Conservation (phyloP, 2,329 filamentous ascomycete genomes). For the Anisogramma anomala region DNA sequence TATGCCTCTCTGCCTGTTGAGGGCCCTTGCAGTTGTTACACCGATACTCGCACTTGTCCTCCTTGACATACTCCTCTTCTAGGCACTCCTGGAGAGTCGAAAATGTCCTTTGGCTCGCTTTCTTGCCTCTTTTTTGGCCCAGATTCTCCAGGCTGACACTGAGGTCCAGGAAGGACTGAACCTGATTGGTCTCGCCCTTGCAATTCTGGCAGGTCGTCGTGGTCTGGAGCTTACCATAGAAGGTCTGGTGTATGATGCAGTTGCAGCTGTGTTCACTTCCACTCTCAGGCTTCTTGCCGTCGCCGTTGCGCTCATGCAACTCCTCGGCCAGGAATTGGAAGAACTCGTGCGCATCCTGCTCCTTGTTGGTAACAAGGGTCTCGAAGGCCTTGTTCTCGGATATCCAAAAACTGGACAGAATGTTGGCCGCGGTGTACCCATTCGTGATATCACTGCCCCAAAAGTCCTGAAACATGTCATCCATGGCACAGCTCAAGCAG, state of each 20-base stretch:
- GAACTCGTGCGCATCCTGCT: slow-evolving; percentile 95
- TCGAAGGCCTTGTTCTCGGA: slow-evolving; percentile 62
- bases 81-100: slow-evolving; percentile 62
- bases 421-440: slow-evolving; percentile 80
- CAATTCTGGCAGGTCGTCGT: slow-evolving; percentile 87
- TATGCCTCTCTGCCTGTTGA: slow-evolving; percentile 71
- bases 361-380: slow-evolving; percentile 76
- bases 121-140: slow-evolving; percentile 52
- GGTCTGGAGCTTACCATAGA: slow-evolving; percentile 83
- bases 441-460: slow-evolving; percentile 67
- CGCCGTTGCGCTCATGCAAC: slow-evolving; percentile 71
- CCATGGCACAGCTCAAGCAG: slow-evolving; percentile 59
- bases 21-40: slow-evolving; percentile 69
- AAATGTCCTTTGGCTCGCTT: slow-evolving; percentile 34
- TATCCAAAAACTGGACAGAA: slow-evolving; percentile 83
- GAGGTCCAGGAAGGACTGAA: slow-evolving; percentile 84
- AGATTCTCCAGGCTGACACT: slow-evolving; percentile 73
- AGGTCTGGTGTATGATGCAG: slow-evolving; percentile 89
- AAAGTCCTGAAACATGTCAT: slow-evolving; percentile 63
- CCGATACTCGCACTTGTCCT: slow-evolving; percentile 80
- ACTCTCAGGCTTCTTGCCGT: slow-evolving; percentile 50
- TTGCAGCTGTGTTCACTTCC: slow-evolving; percentile 57
- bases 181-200: slow-evolving; percentile 65
- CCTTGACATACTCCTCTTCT: slow-evolving; percentile 73
- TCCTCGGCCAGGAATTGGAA: slow-evolving; percentile 92